These are phyloP conservation scores for Cylindricascospora bacillispora DNA, from an alignment of 1,139 yeast species.

Conservation along the genomic window DNA sequence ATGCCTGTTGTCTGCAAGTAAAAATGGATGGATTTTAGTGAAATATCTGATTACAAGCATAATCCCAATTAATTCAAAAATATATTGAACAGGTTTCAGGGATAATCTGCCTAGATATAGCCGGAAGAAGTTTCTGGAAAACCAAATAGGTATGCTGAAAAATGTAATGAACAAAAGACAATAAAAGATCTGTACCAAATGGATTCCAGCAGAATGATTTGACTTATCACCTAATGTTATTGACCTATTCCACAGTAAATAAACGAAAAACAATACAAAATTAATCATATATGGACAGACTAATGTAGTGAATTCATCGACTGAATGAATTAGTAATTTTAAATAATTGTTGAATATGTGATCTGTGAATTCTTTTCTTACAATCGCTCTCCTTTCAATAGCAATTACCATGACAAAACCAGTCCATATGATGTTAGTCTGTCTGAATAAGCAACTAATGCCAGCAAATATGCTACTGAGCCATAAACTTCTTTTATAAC, in stretches of 20 bases:
- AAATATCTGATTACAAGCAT: constrained; percentile 40
- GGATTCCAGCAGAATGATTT: constrained; percentile 63
- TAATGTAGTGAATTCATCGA: constrained; percentile 25
- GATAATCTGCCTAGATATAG: constrained; percentile 27
- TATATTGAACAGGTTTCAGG: constrained; percentile 18
- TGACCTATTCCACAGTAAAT: constrained; percentile 57
- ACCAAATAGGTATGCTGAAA: constrained; percentile 63
- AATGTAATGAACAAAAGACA: constrained; percentile 49
- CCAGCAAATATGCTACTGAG: constrained; percentile 38
- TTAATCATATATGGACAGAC: constrained; percentile 43
- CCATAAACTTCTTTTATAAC: constrained; percentile 24
- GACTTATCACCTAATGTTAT: constrained; percentile 76
- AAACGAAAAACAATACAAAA: constrained; percentile 39
- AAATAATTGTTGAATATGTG: constrained; percentile 28
- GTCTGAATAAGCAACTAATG: constrained; percentile 61
- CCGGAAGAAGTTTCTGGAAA: constrained; percentile 30
- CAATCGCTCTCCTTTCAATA: constrained; percentile 38
- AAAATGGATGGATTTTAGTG: constrained; percentile 77
- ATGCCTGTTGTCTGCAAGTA: constrained; percentile 90
- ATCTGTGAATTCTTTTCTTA: constrained; percentile 29
- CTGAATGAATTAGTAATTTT: constrained; percentile 26
- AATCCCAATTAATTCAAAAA: constrained; percentile 30
- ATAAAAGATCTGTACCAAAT: constrained; percentile 72
- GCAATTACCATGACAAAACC: constrained; percentile 45
- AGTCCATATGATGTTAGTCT: constrained; percentile 84